Conservation (phyloP, 495 filamentous ascomycete species). For the Aspergillus panamensis region DNA sequence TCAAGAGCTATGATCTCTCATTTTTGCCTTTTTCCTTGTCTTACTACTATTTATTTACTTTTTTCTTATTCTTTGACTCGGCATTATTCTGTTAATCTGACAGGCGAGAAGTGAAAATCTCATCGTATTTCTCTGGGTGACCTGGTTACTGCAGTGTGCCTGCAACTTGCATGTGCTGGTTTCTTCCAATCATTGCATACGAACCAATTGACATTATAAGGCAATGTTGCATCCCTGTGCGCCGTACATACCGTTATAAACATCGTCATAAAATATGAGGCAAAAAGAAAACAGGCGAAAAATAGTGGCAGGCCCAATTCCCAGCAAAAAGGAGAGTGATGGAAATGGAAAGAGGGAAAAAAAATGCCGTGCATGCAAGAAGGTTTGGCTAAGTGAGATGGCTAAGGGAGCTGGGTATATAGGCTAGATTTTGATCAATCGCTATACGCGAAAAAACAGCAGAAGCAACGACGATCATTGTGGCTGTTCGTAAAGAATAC, state of each 20-base stretch:
- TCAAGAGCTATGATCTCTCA: background rate
- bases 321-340: background rate
- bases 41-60: background rate
- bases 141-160: background rate
- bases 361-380: background rate
- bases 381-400: background rate
- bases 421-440: conserved; percentile 7
- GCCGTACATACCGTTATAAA: background rate
- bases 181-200: background rate
- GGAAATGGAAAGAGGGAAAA: background rate
- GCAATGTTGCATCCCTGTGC: background rate
- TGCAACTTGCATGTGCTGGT: background rate
- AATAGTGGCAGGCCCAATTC: background rate
- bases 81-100: background rate
- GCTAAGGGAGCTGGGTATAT: conserved; percentile 7
- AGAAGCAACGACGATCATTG: background rate
- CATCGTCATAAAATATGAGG: background rate
- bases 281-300: background rate
- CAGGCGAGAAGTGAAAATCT: background rate
- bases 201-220: background rate
- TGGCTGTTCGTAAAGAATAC: conserved; percentile 5
- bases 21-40: background rate
- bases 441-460: background rate
- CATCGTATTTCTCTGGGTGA: too few relatives aligned
- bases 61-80: background rate